Evolutionary conservation across 805 yeast species (phyloP), one percentile per base, ranked within the genome.

Genomic region (Nakazawaea peltata): DNA sequence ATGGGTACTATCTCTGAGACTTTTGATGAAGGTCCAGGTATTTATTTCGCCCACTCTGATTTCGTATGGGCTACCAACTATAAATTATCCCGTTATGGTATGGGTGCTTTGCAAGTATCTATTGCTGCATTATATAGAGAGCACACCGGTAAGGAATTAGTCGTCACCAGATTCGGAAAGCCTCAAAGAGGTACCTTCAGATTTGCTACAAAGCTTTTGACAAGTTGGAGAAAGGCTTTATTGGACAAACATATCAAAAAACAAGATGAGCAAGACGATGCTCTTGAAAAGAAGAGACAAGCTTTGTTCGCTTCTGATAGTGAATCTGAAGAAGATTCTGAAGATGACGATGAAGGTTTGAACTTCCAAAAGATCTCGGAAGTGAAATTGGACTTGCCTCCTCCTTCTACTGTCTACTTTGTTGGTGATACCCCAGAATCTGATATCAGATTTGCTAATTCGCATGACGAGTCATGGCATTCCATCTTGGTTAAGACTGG

Each of bases 41-140:
- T 85, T 39, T 83, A 81, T 59, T 86, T 85, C 66, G 94, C 94
- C 28, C 94, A 86, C 56, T 81, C 90, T 15, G 96, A 86, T 59
- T 81, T 86, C 49, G 84, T 86, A 37, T 86, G 95, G 95, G 90
- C 95, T 10, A 83, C 95, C 3, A 82, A 85, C 57, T 85, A 82
- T 53, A 74, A 74, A 47, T 65, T 82, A 42, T 75, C 86, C 13
- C 69, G 96, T 53, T 84, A 86, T 53, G 95, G 95, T 42, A 87
- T 86, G 94, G 96, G 96, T 41, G 95, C 96, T 3, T 66, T 86
- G 44, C 95, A 85, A 56, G 87, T 83, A 26, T 81, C 94, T 15
- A 77, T 85, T 50, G 87, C 88, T 37, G 92, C 94, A 0, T 65
- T 86, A 40, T 86, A 77, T 59, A 72, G 78, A 53, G 94, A 84